Percentiles rank a stretch among this genome's conserved stretches.
These are phyloP conservation scores for Rhizopogon vesiculosus DNA, from an alignment of 768 basidiomycete species.

Conservation along the genomic window DNA sequence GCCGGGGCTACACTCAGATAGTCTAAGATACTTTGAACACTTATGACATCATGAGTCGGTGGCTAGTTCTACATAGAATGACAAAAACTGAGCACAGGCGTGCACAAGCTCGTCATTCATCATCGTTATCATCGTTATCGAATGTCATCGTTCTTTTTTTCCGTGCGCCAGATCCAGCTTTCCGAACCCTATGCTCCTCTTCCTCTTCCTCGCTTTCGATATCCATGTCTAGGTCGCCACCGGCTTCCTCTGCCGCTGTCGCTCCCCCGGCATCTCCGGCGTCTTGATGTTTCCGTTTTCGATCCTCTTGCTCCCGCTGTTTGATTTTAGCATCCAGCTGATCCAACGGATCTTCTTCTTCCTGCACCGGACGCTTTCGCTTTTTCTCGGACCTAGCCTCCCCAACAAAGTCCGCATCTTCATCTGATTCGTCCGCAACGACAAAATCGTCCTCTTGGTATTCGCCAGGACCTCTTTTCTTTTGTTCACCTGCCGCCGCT, in stretches of 20 bases:
- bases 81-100: background rate
- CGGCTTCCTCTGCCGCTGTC: constrained; percentile 17
- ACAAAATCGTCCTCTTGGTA: constrained; percentile 86
- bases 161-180: constrained; percentile 46
- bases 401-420: constrained; percentile 42
- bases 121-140: constrained; percentile 65
- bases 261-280: constrained; percentile 19
- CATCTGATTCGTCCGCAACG: constrained; percentile 73
- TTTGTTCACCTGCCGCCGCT: constrained; percentile 34
- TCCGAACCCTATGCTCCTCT: constrained; percentile 64
- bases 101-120: constrained; percentile 37
- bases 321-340: constrained; percentile 65
- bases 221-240: constrained; percentile 54
- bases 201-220: constrained; percentile 72
- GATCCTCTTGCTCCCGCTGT: constrained; percentile 49
- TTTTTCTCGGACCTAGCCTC: constrained; percentile 31
- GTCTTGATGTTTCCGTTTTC: constrained; percentile 35
- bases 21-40: background rate
- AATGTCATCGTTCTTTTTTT: constrained; percentile 53
- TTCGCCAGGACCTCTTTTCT: constrained; percentile 54
- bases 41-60: background rate
- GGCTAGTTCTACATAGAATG: background rate
- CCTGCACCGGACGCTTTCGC: constrained; percentile 35
- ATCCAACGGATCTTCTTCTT: constrained; percentile 63
- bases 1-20: constrained; percentile 30